Conservation (phyloP, 306 rosid genomes). For the Oxytropis ochrocephala region DNA sequence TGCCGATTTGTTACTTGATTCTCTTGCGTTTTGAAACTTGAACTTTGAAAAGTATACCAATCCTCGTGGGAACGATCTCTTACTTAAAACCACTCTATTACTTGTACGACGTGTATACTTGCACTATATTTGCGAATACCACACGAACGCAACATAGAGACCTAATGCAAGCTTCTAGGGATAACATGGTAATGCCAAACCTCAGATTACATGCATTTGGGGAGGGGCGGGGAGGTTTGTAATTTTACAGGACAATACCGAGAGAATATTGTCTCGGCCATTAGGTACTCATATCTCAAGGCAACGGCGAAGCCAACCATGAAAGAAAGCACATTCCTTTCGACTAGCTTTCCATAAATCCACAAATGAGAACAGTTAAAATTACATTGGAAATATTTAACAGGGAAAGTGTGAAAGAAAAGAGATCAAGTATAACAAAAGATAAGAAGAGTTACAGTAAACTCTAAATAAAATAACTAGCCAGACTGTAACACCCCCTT, state of each 20-base stretch:
- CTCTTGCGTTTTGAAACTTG: too few relatives aligned
- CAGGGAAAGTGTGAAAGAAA: not conserved
- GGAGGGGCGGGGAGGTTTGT: not conserved
- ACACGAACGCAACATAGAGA: too few relatives aligned
- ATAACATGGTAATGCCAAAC: not conserved
- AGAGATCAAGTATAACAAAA: not conserved
- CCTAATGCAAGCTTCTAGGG: conserved; percentile 5
- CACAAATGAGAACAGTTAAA: conserved; percentile 33
- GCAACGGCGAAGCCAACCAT: conserved; percentile 93
- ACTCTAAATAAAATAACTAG: not conserved
- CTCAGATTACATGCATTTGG: not conserved
- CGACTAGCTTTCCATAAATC: conserved; percentile 98
- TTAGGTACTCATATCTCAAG: conserved; percentile 91
- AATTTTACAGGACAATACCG: conserved; percentile 44
- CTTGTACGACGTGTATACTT: too few relatives aligned
- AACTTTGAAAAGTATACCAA: too few relatives aligned
- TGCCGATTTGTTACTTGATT: too few relatives aligned
- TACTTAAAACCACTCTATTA: too few relatives aligned
- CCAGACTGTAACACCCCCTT: too few relatives aligned
- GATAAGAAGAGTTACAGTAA: not conserved
- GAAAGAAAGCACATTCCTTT: conserved; percentile 95
- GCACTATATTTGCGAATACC: too few relatives aligned
- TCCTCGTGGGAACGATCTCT: too few relatives aligned
- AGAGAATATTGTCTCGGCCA: conserved; percentile 99
- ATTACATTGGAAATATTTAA: conserved; percentile 22